phyloP scores from a whole-genome alignment of 257 asterid species.

The Plectranthus barbatus region DNA sequence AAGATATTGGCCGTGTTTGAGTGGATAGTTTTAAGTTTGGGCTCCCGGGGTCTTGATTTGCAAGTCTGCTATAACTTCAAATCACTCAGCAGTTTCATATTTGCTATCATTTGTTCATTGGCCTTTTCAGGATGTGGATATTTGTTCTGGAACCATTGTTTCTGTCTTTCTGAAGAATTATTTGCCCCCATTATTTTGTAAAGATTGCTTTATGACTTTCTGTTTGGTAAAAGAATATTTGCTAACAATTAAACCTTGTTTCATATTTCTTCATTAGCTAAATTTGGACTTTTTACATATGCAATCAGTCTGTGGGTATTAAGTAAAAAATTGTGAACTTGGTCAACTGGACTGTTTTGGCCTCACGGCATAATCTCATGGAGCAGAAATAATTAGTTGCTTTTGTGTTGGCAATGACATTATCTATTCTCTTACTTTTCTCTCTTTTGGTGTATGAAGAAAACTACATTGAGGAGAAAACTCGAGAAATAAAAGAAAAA shows the following conservation, averaged over 20 bases:
- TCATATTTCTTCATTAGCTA: not conserved
- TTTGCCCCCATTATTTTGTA: not conserved
- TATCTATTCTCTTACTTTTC: constrained; percentile 6
- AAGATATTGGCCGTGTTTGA: not conserved
- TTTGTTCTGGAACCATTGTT: not conserved
- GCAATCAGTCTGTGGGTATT: not conserved
- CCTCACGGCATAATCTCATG: not conserved
- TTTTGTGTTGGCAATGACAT: not conserved
- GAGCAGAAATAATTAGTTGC: not conserved
- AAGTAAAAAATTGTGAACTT: not conserved
- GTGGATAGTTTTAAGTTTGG: not conserved
- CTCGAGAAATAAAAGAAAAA: constrained; percentile 51
- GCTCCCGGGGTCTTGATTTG: not conserved
- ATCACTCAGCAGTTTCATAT: not conserved
- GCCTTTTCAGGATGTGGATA: not conserved
- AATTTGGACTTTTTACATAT: not conserved
- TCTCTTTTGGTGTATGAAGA: constrained; percentile 33
- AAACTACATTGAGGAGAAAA: constrained; percentile 54
- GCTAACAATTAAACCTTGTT: not conserved
- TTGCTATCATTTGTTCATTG: not conserved
- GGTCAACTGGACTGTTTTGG: not conserved
- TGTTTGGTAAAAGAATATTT: not conserved
- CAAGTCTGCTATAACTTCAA: not conserved
- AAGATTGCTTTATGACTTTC: constrained; percentile 1
- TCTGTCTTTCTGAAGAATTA: not conserved